phyloP scores from a whole-genome alignment of 768 basidiomycete genomes.

The Hygrocybe punicea region DNA sequence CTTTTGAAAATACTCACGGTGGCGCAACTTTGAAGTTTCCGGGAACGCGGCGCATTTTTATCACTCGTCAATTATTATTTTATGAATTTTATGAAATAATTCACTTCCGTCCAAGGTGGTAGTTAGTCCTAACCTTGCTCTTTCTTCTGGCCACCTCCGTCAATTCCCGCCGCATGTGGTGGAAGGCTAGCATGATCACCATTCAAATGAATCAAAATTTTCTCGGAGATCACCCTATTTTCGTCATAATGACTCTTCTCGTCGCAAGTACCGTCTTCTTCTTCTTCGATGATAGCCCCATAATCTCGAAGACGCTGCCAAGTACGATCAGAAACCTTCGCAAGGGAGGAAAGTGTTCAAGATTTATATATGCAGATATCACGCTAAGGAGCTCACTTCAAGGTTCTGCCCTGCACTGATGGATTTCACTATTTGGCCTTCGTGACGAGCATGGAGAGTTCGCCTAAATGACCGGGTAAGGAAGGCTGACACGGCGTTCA shows the following conservation, averaged over 20 bases:
- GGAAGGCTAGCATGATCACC: background rate
- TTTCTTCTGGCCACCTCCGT: too few relatives aligned
- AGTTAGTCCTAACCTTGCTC: too few relatives aligned
- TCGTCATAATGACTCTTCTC: slow-evolving; percentile 38
- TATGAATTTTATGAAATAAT: too few relatives aligned
- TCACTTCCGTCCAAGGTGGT: too few relatives aligned
- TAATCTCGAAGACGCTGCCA: slow-evolving; percentile 58
- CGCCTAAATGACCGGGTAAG: slow-evolving; percentile 74
- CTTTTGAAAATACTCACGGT: too few relatives aligned
- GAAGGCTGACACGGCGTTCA: slow-evolving; percentile 70
- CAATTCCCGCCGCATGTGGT: too few relatives aligned
- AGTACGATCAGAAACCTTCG: slow-evolving; percentile 55
- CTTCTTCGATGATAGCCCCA: slow-evolving; percentile 66
- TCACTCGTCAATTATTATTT: too few relatives aligned
- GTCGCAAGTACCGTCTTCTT: slow-evolving; percentile 40
- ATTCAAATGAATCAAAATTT: background rate
- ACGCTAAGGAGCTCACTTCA: slow-evolving; percentile 39
- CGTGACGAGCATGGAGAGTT: slow-evolving; percentile 64
- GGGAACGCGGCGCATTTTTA: too few relatives aligned
- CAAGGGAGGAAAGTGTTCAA: too few relatives aligned
- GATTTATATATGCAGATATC: background rate
- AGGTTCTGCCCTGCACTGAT: slow-evolving; percentile 79
- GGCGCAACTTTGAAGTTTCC: too few relatives aligned
- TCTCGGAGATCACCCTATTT: background rate
- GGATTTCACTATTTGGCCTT: slow-evolving; percentile 74